A percentile compares a stretch with the other conserved stretches of the same genome.
phyloP scores from a whole-genome alignment of 257 asterid genomes.

The Echites panduratus region DNA sequence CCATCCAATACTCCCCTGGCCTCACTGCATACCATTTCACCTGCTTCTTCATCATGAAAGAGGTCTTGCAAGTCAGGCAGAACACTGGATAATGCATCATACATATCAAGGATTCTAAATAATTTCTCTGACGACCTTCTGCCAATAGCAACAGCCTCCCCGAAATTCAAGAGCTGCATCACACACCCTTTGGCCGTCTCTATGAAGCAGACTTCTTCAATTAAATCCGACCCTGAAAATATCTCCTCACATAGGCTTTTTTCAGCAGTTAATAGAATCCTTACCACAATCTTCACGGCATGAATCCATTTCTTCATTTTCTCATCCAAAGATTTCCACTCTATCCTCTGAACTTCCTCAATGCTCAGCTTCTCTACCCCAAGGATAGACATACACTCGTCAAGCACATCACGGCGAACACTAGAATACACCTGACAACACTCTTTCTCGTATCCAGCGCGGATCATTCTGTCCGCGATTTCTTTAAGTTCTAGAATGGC shows the following conservation, averaged over 20 bases:
- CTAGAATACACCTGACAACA: slow-evolving; percentile 85
- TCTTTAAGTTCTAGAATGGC: slow-evolving; percentile 59
- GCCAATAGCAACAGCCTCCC: slow-evolving; percentile 91
- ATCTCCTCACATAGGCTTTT: slow-evolving; percentile 71
- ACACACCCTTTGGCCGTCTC: slow-evolving; percentile 88
- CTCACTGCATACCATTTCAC: slow-evolving; percentile 76
- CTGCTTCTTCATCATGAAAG: slow-evolving; percentile 66
- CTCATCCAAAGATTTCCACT: slow-evolving; percentile 70
- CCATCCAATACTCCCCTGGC: slow-evolving; percentile 74
- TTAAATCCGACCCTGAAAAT: slow-evolving; percentile 65
- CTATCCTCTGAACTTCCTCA: slow-evolving; percentile 95
- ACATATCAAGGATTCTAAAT: slow-evolving; percentile 87
- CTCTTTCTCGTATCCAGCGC: slow-evolving; percentile 87
- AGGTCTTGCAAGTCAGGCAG: slow-evolving; percentile 55
- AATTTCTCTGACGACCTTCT: slow-evolving; percentile 78
- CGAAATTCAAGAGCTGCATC: slow-evolving; percentile 92
- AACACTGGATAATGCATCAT: slow-evolving; percentile 66
- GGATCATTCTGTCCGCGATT: slow-evolving; percentile 85
- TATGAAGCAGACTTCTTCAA: slow-evolving; percentile 75
- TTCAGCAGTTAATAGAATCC: slow-evolving; percentile 64
- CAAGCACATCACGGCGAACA: slow-evolving; percentile 82
- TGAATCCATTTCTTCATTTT: slow-evolving; percentile 95
- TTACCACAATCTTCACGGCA: slow-evolving; percentile 65
- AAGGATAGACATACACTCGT: slow-evolving; percentile 68
- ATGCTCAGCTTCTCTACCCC: slow-evolving; percentile 87